These are phyloP conservation scores for Paecilomyces dactylethromorphus DNA, from an alignment of 2,329 filamentous ascomycete species.

Conservation along the genomic window DNA sequence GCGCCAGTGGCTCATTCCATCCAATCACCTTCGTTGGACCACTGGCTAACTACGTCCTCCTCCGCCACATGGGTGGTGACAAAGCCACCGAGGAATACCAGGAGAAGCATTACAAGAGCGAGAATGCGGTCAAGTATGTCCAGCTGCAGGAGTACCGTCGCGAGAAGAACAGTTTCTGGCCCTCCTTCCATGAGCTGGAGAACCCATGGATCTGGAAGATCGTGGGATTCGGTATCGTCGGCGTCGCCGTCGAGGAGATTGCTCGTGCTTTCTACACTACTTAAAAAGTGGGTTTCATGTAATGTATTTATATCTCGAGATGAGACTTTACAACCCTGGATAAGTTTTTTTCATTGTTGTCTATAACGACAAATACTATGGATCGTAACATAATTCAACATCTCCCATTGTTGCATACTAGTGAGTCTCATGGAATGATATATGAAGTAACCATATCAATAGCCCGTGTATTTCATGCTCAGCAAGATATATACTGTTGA, in stretches of 20 bases:
- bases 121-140: conserved; percentile 45
- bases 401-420: no score
- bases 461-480: no score
- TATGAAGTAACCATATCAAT: no score
- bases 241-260: conserved; percentile 41
- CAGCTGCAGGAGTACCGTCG: conserved; percentile 47
- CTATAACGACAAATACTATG: no score
- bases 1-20: conserved; percentile 49
- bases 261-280: background rate
- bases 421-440: no score
- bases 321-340: no score
- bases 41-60: conserved; percentile 52
- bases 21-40: conserved; percentile 51
- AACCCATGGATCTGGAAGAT: conserved; percentile 55
- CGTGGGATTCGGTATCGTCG: conserved; percentile 43
- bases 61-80: conserved; percentile 53
- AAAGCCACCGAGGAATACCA: conserved; percentile 49
- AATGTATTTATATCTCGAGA: background rate
- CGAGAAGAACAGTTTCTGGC: conserved; percentile 58
- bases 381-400: no score
- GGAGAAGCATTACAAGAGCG: conserved; percentile 45
- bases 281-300: background rate
- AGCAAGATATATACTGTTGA: no score
- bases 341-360: no score
- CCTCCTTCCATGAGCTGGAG: conserved; percentile 39